These are phyloP conservation scores for Phylloporus rhodoxanthus DNA, from an alignment of 768 basidiomycete species.

Conservation along the genomic window DNA sequence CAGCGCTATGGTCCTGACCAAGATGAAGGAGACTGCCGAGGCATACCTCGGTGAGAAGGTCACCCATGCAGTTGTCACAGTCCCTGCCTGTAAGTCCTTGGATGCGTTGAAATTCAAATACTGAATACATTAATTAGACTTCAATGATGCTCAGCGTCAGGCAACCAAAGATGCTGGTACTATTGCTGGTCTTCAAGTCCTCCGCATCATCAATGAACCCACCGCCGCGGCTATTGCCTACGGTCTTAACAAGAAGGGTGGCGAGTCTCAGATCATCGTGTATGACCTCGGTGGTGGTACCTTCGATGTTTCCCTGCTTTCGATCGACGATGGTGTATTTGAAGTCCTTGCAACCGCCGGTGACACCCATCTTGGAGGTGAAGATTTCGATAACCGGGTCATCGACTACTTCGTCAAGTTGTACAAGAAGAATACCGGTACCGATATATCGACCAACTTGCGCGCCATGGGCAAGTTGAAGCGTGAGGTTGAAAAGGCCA, in stretches of 20 bases:
- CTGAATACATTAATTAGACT: slow-evolving; percentile 56
- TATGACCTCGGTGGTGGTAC: slow-evolving; percentile 99
- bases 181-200: slow-evolving; percentile 89
- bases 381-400: slow-evolving; percentile 92
- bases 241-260: slow-evolving; percentile 93
- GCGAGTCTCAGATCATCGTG: slow-evolving; percentile 93
- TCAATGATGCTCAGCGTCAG: slow-evolving; percentile 99
- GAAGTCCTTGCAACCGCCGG: slow-evolving; percentile 88
- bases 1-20: slow-evolving; percentile 88
- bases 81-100: slow-evolving; percentile 76
- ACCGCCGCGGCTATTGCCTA: slow-evolving; percentile 98
- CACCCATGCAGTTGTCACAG: slow-evolving; percentile 96
- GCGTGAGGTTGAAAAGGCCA: slow-evolving; percentile 91
- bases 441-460: slow-evolving; percentile 72
- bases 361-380: slow-evolving; percentile 92
- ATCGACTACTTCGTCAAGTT: slow-evolving; percentile 85
- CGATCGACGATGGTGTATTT: slow-evolving; percentile 90
- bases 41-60: slow-evolving; percentile 95
- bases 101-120: background rate
- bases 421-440: slow-evolving; percentile 91
- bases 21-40: slow-evolving; percentile 99
- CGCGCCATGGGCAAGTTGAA: slow-evolving; percentile 87
- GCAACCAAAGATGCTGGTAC: slow-evolving; percentile 97
- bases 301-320: slow-evolving; percentile 95
- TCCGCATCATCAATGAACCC: slow-evolving; percentile 97